Evolutionary conservation across 805 yeast species (phyloP), one percentile per base, ranked within the genome.

Genomic region (Hanseniaspora valbyensis): DNA sequence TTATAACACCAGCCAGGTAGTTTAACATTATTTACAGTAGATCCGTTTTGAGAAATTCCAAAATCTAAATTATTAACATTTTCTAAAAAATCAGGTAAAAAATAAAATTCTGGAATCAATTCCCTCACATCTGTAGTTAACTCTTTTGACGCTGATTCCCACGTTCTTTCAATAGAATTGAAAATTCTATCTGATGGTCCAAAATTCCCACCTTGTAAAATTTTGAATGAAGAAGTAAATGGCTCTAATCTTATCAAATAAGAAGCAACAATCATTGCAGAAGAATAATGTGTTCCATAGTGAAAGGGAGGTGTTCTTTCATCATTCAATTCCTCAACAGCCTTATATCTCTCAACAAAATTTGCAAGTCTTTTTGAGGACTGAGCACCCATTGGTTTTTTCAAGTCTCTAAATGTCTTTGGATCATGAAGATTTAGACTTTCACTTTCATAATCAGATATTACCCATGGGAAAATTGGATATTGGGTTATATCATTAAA

Each of bases 341-440:
- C 88, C 19, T 81, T 81, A 57, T 72, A 88, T 49, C 95, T 65
- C 51, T 85, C 92, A 43, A 69, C 66, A 58, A 86, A 87, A 58
- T 77, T 78, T 0, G 59, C 55, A 2, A 80, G 84, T 52, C 95
- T 69, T 2, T 69, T 70, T 2, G 63, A 61, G 2, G 77, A 69
- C 61, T 87, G 96, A 0, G 89, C 95, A 1, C 96, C 96, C 95
- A 87, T 88, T 1, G 95, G 95, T 58, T 83, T 85, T 0, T 85
- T 73, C 22, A 87, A 66, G 60, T 87, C 95, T 56, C 96, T 69
- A 59, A 73, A 87, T 0, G 81, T 66, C 8, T 69, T 66, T 0
- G 84, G 80, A 57, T 85, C 69, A 3, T 66, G 60, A 39, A 88
- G 66, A 61, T 87, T 88, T n/a, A 87, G 66, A 12, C 66, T 74